A percentile compares a stretch with the other conserved stretches of the same genome.
Conservation (phyloP, 805 yeast species). For the Priceomyces fermenticarens region DNA sequence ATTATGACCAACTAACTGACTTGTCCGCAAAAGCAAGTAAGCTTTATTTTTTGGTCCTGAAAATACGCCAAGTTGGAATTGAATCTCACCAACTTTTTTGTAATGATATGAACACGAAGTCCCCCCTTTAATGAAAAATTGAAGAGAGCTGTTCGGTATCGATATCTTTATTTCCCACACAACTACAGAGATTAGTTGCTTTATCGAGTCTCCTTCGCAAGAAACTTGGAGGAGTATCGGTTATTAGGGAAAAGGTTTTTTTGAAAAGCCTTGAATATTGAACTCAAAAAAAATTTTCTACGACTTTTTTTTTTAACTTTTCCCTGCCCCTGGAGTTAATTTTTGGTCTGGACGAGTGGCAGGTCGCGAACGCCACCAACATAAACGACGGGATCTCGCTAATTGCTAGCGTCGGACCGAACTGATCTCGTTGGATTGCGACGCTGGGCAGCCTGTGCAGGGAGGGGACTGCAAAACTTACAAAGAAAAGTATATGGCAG, state of each 20-base stretch:
- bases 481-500: no score
- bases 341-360: slow-evolving; percentile 1
- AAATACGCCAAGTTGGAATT: no score
- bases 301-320: slow-evolving; percentile 2
- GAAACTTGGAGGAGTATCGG: slow-evolving; percentile 2
- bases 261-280: slow-evolving; percentile 1
- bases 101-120: slow-evolving; percentile 1
- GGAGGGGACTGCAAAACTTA: no score
- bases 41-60: no score
- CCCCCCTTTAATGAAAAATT: slow-evolving; percentile 2
- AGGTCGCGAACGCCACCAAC: background rate
- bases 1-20: no score
- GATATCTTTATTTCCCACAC: slow-evolving; percentile 2
- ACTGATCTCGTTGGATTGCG: no score
- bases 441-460: no score
- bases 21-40: no score
- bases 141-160: slow-evolving; percentile 1
- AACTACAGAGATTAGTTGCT: slow-evolving; percentile 2
- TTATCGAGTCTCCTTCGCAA: slow-evolving; percentile 4
- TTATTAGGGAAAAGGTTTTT: slow-evolving; percentile 1
- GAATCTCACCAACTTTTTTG: no score
- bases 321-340: background rate
- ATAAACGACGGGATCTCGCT: no score
- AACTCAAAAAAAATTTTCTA: slow-evolving; percentile 3
- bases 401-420: no score